Base-by-base conservation (phyloP, 805 yeast genomes). In the Spathaspora girioi region DNA sequence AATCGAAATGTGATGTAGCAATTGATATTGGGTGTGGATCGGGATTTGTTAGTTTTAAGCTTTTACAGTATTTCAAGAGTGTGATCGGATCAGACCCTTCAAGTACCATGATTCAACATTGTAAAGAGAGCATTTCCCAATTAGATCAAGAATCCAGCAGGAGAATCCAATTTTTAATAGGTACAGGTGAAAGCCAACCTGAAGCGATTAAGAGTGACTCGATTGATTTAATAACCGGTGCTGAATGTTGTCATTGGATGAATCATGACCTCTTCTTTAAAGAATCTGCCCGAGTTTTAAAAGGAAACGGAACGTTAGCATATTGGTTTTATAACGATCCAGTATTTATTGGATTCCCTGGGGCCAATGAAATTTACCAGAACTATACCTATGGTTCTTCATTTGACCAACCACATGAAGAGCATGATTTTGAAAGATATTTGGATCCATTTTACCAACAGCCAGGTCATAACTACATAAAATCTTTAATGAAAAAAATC, bases 161-260 rank as follows among this genome's bases (percentile, higher is more conserved):
- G 10, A 45, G 50, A 8, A 54, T 69, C 15, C 45, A 52, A 19
- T 70, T 69, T 48, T 23, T 50, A 23, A 54, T 55, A 3, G 67
- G 67, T 0, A 53, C 65, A 1, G 73, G 64, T 2, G 75, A 69
- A 47, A 27, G 50, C 11, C 55, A 62, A 0, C 72, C 75, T 1
- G 12, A 11, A 1, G 47, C 45, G 2, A 58, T 68, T 1, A 43
- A 46, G 2, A 46, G 55, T 0, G 50, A 59, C 8, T 64, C 80
- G 0, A 79, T 83, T 8, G 94, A 87, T 62, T 53, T 89, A 58
- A 72, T 89, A 12, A 79, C 90, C 1, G 87, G 85, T n/a, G 96
- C 92, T 0, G 91, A 91, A 63, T 86, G 91, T 53, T 82, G 79
- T n/a, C 97, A 91, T 67, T 91, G 97, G 96, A 79, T 89, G 51